Evolutionary conservation across 495 filamentous ascomycete genomes (phyloP).

Genomic region (Aspergillus carlsbadensis): DNA sequence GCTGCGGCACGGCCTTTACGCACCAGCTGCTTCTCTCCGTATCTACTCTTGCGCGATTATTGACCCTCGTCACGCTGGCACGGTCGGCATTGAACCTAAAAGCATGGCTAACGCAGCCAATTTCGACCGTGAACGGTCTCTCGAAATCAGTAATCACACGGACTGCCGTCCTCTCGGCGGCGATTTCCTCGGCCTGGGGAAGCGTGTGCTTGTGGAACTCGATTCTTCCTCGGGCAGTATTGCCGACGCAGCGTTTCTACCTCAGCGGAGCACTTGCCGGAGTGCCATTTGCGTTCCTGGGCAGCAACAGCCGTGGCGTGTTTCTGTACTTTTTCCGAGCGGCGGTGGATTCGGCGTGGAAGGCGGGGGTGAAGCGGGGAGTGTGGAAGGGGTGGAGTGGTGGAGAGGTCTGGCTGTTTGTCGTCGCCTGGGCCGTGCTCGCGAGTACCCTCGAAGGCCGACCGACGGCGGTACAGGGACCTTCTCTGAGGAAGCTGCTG

Average conservation of each 20-base stretch:
- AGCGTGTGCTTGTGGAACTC: conserved; percentile 83
- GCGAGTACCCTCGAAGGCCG: conserved; percentile 75
- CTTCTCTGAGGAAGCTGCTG: conserved; percentile 67
- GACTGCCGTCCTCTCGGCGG: conserved; percentile 70
- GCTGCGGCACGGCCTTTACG: conserved; percentile 80
- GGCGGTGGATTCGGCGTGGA: conserved; percentile 81
- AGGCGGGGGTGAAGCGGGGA: conserved; percentile 81
- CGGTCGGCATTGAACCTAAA: conserved; percentile 67
- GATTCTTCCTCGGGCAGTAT: conserved; percentile 66
- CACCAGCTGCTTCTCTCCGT: conserved; percentile 80
- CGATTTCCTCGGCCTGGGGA: conserved; percentile 80
- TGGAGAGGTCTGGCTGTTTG: conserved; percentile 82
- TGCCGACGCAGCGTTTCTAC: conserved; percentile 85
- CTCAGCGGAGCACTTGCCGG: conserved; percentile 83
- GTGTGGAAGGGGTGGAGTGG: conserved; percentile 78
- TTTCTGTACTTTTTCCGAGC: conserved; percentile 71
- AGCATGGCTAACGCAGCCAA: conserved; percentile 61
- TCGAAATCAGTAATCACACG: conserved; percentile 63
- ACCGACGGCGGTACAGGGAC: conserved; percentile 64
- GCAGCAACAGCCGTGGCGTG: conserved; percentile 58
- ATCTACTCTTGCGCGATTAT: conserved; percentile 72
- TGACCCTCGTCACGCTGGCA: conserved; percentile 67
- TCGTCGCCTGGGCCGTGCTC: conserved; percentile 70
- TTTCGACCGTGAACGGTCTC: conserved; percentile 62
- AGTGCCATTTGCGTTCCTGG: conserved; percentile 70